Evolutionary conservation across 495 filamentous ascomycete species (phyloP).

Genomic region (Aspergillus ostianus): DNA sequence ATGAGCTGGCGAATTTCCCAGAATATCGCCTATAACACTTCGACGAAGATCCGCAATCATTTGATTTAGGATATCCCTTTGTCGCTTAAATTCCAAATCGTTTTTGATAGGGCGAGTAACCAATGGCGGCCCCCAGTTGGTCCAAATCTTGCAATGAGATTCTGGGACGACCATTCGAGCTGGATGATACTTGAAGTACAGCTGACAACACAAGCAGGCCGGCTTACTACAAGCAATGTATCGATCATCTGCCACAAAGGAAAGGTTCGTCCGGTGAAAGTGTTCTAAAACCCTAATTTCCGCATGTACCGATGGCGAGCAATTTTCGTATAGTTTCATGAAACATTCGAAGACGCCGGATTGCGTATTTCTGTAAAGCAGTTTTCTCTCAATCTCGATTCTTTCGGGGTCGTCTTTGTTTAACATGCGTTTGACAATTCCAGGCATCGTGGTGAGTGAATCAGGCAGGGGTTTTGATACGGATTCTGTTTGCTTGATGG

Average conservation of each 20-base stretch:
- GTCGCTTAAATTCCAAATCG: slow-evolving; percentile 11
- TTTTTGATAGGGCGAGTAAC: slow-evolving; percentile 9
- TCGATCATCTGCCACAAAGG: slow-evolving; percentile 21
- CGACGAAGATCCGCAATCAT: slow-evolving; percentile 20
- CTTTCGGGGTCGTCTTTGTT: slow-evolving; percentile 4
- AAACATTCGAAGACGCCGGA: slow-evolving; percentile 2
- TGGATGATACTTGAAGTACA: slow-evolving; percentile 28
- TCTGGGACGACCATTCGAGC: slow-evolving; percentile 21
- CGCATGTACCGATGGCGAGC: slow-evolving; percentile 21
- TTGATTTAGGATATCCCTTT: slow-evolving; percentile 20
- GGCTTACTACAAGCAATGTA: slow-evolving; percentile 31
- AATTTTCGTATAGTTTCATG: slow-evolving; percentile 11
- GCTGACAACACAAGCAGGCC: slow-evolving; percentile 29
- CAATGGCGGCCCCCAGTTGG: slow-evolving; percentile 24
- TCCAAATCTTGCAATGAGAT: slow-evolving; percentile 24
- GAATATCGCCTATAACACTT: slow-evolving; percentile 17
- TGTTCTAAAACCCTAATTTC: slow-evolving; percentile 25
- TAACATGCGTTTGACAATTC: slow-evolving; percentile 18
- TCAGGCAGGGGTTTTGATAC: slow-evolving; percentile 7
- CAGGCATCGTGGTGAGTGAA: slow-evolving; percentile 12
- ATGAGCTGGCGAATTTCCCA: slow-evolving; percentile 13
- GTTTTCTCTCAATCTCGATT: slow-evolving; percentile 4
- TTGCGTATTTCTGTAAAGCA: slow-evolving; percentile 8
- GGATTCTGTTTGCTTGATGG: not conserved
- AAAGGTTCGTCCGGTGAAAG: slow-evolving; percentile 18